Conservation (phyloP, 345 rosid genomes). For the Aurinia saxatilis region DNA sequence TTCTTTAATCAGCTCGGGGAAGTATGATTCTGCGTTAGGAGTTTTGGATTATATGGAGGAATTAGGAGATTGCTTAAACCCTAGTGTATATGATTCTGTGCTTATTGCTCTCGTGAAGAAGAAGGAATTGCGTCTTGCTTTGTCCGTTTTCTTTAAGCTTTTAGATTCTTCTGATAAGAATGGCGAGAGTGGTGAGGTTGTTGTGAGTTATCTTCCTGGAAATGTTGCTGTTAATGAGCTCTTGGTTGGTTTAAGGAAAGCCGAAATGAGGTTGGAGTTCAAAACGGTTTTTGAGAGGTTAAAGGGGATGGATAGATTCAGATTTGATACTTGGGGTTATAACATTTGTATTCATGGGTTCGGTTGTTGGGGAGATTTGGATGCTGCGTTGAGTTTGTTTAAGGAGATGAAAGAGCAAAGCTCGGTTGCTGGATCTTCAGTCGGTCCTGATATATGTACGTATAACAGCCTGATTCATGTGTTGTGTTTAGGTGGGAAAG, state of each 20-base stretch:
- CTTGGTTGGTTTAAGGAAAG: slow-evolving; percentile 57
- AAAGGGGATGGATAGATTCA: slow-evolving; percentile 40
- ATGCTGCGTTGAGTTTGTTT: slow-evolving; percentile 53
- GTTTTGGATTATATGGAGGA: slow-evolving; percentile 77
- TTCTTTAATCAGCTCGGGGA: slow-evolving; percentile 45
- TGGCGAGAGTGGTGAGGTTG: slow-evolving; percentile 12
- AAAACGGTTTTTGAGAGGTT: slow-evolving; percentile 37
- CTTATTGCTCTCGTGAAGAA: slow-evolving; percentile 61
- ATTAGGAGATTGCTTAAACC: slow-evolving; percentile 38
- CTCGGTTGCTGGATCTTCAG: slow-evolving; percentile 26
- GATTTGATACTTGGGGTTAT: slow-evolving; percentile 60
- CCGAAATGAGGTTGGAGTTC: slow-evolving; percentile 54
- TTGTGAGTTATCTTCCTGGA: slow-evolving; percentile 36
- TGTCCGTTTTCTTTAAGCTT: slow-evolving; percentile 66
- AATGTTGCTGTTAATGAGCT: slow-evolving; percentile 54
- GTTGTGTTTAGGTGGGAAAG: slow-evolving; percentile 65
- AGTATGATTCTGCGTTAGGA: slow-evolving; percentile 55
- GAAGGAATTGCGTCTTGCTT: slow-evolving; percentile 46
- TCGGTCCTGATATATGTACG: slow-evolving; percentile 78
- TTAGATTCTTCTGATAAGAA: slow-evolving; percentile 30
- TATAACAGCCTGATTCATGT: slow-evolving; percentile 77
- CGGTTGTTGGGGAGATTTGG: slow-evolving; percentile 82
- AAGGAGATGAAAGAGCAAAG: slow-evolving; percentile 70
- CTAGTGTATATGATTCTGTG: slow-evolving; percentile 53
- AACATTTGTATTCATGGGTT: slow-evolving; percentile 81